Evolutionary conservation across 1,139 yeast genomes (phyloP), one percentile per base, ranked within the genome.

Genomic region (Candida sanyaensis): DNA sequence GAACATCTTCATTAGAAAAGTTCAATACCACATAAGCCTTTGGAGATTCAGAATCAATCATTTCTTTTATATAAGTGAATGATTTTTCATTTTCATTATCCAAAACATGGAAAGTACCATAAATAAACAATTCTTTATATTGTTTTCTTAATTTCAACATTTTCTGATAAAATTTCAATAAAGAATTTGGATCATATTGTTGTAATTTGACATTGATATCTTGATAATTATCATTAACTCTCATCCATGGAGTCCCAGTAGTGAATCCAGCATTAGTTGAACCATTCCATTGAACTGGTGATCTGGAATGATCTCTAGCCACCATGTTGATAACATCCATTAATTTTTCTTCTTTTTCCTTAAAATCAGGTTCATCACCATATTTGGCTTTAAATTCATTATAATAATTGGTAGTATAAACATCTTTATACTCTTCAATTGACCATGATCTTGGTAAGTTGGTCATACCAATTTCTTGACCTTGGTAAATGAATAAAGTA

Each of bases 381-480:
- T 63, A 51, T 29, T 58, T 56, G 46, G 66, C 64, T 49, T 63
- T 63, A 57, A 69, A 68, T 34, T 63, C 66, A 34, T 64, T 58
- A 61, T 68, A 75, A 59, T 73, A 75, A 61, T 74, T 76, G 56
- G 69, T 62, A 38, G 80, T 67, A 53, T 76, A 74, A 50, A 81
- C 71, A 57, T 81, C 86, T 56, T 68, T 65, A 60, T 80, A 81
- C 53, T 80, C 83, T 24, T 64, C 69, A 45, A 80, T 65, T 23
- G 72, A 67, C 84, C 84, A 78, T 31, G 63, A 59, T 45, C 62
- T 55, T 36, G 77, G 74, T 36, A 78, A 62, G 55, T 81, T 81
- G 43, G 74, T 71, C 80, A 77, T 78, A 41, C 81, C 86, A 50
- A 81, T 69, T 59, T 81, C 86, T 60, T 81, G 86, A 47, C 86